Conservation (phyloP, 495 filamentous ascomycete species). For the Trichoderma erinaceum region DNA sequence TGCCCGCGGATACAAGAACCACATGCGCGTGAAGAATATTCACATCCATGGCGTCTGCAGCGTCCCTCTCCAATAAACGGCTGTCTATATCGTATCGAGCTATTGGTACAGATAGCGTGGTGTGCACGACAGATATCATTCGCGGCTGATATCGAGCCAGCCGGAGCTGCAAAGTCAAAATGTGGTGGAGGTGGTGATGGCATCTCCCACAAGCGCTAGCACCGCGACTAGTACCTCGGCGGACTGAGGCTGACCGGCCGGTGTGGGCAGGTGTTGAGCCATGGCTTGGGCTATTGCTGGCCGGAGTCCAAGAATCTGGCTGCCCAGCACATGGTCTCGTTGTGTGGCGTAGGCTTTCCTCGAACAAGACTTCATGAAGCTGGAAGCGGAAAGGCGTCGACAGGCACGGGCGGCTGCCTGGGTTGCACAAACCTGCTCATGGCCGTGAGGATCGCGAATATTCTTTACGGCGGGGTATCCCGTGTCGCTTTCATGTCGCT, state of each 20-base stretch:
- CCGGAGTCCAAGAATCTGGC: neutral
- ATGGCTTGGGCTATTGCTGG: neutral
- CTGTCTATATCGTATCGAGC: neutral
- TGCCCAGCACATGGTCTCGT: neutral
- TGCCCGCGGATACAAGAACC: neutral
- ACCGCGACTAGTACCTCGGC: neutral
- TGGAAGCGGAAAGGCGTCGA: slow-evolving; percentile 3
- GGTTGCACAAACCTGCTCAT: neutral
- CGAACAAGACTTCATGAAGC: neutral
- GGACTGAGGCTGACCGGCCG: slow-evolving; percentile 10
- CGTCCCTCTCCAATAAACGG: neutral
- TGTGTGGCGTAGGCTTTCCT: neutral
- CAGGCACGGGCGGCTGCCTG: neutral
- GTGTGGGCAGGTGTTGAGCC: neutral
- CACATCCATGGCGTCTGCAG: neutral
- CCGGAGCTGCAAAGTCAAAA: neutral
- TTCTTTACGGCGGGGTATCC: too few species aligned
- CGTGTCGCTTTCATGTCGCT: too few species aligned
- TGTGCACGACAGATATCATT: neutral
- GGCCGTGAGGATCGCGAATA: too few species aligned
- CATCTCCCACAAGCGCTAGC: neutral
- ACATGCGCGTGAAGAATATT: neutral
- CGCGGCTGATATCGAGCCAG: slow-evolving; percentile 1
- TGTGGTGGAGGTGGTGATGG: slow-evolving; percentile 4
- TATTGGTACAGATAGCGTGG: neutral